Evolutionary conservation across 192 early-diverging fungal genomes (phyloP).

Genomic region (Coemansia furcata): DNA sequence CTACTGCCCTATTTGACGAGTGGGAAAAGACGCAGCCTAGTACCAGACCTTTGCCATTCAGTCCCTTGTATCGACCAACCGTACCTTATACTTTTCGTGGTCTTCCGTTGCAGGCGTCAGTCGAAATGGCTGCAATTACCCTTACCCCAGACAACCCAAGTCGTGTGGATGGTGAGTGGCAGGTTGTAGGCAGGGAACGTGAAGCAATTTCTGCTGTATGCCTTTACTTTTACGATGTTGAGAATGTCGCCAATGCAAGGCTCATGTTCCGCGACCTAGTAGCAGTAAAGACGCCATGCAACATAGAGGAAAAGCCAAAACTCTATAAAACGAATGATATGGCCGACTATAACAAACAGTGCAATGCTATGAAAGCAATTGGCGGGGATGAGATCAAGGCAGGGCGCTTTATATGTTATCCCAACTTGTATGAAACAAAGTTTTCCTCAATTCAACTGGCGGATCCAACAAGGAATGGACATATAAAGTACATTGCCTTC

Average conservation of each 20-base stretch:
- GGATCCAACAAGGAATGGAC: not conserved
- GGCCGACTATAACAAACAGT: not conserved
- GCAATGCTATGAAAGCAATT: not conserved
- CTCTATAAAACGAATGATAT: not conserved
- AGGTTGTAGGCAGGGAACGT: slow-evolving; percentile 65
- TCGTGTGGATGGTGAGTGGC: slow-evolving; percentile 60
- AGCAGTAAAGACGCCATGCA: not conserved
- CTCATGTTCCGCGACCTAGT: not conserved
- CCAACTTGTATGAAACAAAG: not conserved
- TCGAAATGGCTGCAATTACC: slow-evolving; percentile 65
- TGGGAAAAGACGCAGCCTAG: slow-evolving; percentile 6
- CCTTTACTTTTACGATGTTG: slow-evolving; percentile 66
- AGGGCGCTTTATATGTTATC: not conserved
- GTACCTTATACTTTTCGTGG: slow-evolving; percentile 34
- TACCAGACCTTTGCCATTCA: slow-evolving; percentile 20
- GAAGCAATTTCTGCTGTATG: slow-evolving; percentile 71
- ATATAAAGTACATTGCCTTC: not conserved
- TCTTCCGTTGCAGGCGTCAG: slow-evolving; percentile 57
- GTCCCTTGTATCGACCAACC: slow-evolving; percentile 14
- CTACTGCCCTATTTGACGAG: not conserved
- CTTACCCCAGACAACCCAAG: slow-evolving; percentile 62
- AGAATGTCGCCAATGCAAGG: slow-evolving; percentile 55
- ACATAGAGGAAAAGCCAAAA: not conserved
- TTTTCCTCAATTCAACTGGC: not conserved
- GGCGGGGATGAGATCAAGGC: not conserved